phyloP scores from a whole-genome alignment of 2,329 filamentous ascomycete genomes.

The Whalleya microplaca region DNA sequence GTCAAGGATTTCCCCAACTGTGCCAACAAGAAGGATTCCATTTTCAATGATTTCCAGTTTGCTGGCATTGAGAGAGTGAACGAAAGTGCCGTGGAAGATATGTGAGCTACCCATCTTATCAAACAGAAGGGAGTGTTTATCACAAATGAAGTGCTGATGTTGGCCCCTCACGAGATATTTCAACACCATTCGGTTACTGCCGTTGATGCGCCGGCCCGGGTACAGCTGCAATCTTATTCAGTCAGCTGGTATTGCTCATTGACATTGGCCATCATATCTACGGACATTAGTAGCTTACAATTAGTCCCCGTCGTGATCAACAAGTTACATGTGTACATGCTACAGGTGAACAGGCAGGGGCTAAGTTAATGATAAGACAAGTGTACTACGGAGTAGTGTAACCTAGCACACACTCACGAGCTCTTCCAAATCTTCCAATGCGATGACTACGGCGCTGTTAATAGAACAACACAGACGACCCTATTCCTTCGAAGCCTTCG shows the following conservation, averaged over 20 bases:
- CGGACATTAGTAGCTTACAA: too few species aligned
- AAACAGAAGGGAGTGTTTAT: background rate
- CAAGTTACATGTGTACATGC: too few species aligned
- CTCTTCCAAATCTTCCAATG: too few species aligned
- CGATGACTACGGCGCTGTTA: background rate
- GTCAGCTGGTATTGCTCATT: too few species aligned
- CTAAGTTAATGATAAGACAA: too few species aligned
- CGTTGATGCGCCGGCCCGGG: background rate
- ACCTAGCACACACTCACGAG: too few species aligned
- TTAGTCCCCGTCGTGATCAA: too few species aligned
- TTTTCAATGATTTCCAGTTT: conserved; percentile 44
- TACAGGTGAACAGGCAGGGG: too few species aligned
- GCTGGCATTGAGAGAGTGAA: conserved; percentile 43
- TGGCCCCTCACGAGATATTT: background rate
- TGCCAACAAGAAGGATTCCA: conserved; percentile 38
- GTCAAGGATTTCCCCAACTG: conserved; percentile 32
- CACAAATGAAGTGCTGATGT: background rate
- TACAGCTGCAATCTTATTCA: background rate
- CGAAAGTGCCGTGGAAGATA: conserved; percentile 46
- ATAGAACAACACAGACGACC: background rate
- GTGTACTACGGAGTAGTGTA: too few species aligned
- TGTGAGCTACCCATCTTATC: conserved; percentile 11
- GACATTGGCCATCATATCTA: too few species aligned
- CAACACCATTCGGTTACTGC: background rate
- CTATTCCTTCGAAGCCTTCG: conserved; percentile 2